phyloP scores from a whole-genome alignment of 1,284 basidiomycete species.

The Trametes hirsuta region DNA sequence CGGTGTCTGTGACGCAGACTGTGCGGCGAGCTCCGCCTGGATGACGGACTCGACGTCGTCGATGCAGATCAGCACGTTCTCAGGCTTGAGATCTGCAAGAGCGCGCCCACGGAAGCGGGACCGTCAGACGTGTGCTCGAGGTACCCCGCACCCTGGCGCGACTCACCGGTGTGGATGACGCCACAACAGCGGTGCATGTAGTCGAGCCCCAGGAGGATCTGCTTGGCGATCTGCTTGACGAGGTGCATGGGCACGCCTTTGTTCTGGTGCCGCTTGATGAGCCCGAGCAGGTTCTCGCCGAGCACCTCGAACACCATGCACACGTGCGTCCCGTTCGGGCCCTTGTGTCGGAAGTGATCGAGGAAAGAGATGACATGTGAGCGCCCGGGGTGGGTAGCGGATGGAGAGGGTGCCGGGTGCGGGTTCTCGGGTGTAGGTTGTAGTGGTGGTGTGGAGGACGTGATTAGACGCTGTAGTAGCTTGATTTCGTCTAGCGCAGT shows the following conservation, averaged over 20 bases:
- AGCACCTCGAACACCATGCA: slow-evolving; percentile 99
- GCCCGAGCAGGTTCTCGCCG: slow-evolving; percentile 95
- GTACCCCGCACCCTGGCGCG: slow-evolving; percentile 23
- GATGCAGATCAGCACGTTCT: slow-evolving; percentile 97
- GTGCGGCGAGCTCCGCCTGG: slow-evolving; percentile 77
- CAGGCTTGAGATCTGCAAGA: slow-evolving; percentile 87
- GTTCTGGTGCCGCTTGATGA: slow-evolving; percentile 95
- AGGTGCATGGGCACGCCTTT: slow-evolving; percentile 94
- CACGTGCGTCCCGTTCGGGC: slow-evolving; percentile 95
- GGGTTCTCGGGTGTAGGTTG: slow-evolving; percentile 52
- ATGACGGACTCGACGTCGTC: slow-evolving; percentile 97
- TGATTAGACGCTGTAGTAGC: slow-evolving; percentile 93
- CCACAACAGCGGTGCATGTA: slow-evolving; percentile 98
- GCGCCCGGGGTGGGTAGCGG: slow-evolving; percentile 72
- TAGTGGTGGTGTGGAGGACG: slow-evolving; percentile 75
- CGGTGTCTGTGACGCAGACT: slow-evolving; percentile 46
- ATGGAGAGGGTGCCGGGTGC: slow-evolving; percentile 67
- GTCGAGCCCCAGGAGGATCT: slow-evolving; percentile 93
- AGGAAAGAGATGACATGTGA: slow-evolving; percentile 94
- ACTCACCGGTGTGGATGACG: slow-evolving; percentile 85
- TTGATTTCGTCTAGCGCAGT: slow-evolving; percentile 99
- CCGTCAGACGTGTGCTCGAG: background rate
- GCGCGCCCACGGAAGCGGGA: background rate
- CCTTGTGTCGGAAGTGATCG: slow-evolving; percentile 96
- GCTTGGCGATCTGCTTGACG: slow-evolving; percentile 97